Evolutionary conservation across 2,329 filamentous ascomycete genomes (phyloP).

Genomic region (Aspergillus bombycis): DNA sequence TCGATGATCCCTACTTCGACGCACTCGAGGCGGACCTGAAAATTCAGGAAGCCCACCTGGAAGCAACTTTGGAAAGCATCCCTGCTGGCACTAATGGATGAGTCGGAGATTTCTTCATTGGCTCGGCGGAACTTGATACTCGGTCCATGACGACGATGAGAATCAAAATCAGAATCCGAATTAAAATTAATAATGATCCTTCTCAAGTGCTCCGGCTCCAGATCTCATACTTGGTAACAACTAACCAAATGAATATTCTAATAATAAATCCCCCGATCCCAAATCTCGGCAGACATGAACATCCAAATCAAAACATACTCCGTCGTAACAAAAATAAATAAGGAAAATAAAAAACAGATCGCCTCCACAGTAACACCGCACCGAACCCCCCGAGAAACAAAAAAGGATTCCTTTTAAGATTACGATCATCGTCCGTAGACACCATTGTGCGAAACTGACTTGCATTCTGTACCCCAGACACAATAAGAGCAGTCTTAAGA

Average conservation of each 20-base stretch:
- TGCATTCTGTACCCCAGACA: conserved; percentile 5
- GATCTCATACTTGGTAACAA: not conserved
- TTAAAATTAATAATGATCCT: too few species aligned
- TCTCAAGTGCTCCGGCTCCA: not conserved
- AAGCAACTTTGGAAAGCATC: not conserved
- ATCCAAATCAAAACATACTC: not conserved
- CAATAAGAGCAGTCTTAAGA: not conserved
- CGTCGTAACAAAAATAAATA: not conserved
- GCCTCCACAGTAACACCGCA: not conserved
- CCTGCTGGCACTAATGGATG: not conserved
- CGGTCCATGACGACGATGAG: too few species aligned
- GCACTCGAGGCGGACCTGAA: not conserved
- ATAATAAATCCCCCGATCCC: not conserved
- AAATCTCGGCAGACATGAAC: not conserved
- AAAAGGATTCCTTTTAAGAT: not conserved
- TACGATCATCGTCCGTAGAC: not conserved
- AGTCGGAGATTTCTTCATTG: conserved; percentile 16
- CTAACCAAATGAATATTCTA: not conserved
- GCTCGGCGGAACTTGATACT: not conserved
- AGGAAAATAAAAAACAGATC: not conserved
- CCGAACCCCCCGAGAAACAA: not conserved
- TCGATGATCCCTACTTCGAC: not conserved
- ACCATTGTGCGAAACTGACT: not conserved
- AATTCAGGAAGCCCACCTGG: not conserved
- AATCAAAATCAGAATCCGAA: too few species aligned